Evolutionary conservation across 176 grass and related monocot species (phyloP), one percentile per base, ranked within the genome.

Genomic region (Triticum urartu): DNA sequence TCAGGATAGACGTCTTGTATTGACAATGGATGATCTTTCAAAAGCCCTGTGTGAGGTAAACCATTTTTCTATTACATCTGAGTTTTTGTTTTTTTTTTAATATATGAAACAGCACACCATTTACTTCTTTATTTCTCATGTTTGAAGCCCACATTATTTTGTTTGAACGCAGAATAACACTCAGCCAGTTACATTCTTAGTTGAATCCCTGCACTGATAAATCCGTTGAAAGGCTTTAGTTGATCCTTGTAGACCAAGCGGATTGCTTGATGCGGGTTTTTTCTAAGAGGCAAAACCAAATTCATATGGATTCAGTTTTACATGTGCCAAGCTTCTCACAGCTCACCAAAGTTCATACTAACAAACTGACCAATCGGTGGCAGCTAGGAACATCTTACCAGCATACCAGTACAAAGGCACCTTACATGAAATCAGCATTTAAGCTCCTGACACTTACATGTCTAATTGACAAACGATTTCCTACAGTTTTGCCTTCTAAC

Each of bases 11-110:
- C 90, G 97, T 56, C 88, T 94, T 87, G 97, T 98, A 15, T 88
- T 98, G 79, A 94, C 94, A 10, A 98, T 98, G 92, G 97, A 98
- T 78, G 94, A 96, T 94, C 93, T 98, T 86, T 98, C 97, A 35
- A 98, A 98, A 91, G 90, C 94, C 56, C 80, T 98, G 72, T 83
- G 66, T 83, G 92, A 98, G 90, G 97, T 94, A 90, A 85, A 84
- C 64, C 71, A 68, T 60, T 45, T 69, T 84, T n/a, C n/a, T 79
- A 32, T 60, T 84, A 32, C 9, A 68, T 26, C 42, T 59, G 11
- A 58, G 3, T 35, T 56, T 45, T 64, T 82, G 58, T 73, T 13
- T 47, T 17, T 17, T 52, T 59, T 64, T 68, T 68, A n/a, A n/a
- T n/a, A 35, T 69, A 6, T 28, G 25, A 6, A 65, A 63, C 71